Conservation (phyloP, 1,284 basidiomycete genomes). For the Taiwanofungus camphoratus region DNA sequence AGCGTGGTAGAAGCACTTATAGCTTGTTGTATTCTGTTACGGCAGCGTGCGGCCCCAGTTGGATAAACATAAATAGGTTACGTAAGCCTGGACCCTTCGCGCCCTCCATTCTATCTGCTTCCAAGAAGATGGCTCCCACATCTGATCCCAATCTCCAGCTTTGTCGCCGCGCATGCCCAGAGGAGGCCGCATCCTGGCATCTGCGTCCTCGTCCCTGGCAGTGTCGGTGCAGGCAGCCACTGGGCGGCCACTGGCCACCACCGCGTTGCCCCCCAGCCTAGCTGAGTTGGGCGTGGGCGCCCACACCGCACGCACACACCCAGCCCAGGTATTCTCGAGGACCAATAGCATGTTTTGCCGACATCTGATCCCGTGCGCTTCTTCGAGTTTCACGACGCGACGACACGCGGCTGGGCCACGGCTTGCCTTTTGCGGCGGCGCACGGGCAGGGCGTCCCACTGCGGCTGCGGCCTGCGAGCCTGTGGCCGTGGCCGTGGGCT, state of each 20-base stretch:
- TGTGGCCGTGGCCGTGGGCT: too few relatives aligned
- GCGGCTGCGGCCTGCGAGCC: too few relatives aligned
- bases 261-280: background rate
- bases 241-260: background rate
- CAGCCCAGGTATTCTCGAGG: background rate
- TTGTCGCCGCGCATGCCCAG: background rate
- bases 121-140: conserved; percentile 12
- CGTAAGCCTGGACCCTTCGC: conserved; percentile 20
- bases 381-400: conserved; percentile 10
- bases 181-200: background rate
- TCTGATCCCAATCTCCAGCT: conserved; percentile 20
- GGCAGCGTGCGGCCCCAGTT: conserved; percentile 24
- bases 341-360: conserved; percentile 9
- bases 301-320: background rate
- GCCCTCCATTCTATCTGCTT: conserved; percentile 15
- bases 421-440: conserved; percentile 2
- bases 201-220: background rate
- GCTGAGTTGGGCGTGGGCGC: conserved; percentile 1
- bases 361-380: conserved; percentile 10
- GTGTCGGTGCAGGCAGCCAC: background rate
- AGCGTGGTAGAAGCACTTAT: conserved; percentile 23
- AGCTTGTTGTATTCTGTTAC: conserved; percentile 26
- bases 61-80: conserved; percentile 23
- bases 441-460: too few relatives aligned
- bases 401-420: conserved; percentile 2